These are phyloP conservation scores for Vitis hybrid DNA, from an alignment of 177 flowering plant species.

Conservation along the genomic window DNA sequence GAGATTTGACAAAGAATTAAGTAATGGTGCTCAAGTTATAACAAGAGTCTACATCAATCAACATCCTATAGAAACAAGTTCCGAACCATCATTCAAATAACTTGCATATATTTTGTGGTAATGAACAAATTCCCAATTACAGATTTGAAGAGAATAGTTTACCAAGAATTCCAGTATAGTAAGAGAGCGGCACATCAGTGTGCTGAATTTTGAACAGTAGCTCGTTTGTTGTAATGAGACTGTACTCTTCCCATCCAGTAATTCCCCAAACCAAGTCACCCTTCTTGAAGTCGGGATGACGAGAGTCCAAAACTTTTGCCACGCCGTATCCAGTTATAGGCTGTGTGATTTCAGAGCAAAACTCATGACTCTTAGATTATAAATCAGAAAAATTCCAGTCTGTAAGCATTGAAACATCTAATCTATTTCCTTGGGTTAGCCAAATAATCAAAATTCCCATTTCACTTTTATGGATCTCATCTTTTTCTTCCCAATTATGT, in stretches of 20 bases:
- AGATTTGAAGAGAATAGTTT: not conserved
- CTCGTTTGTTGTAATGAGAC: conserved; percentile 17
- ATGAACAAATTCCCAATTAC: too few species aligned
- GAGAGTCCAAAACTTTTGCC: conserved; percentile 28
- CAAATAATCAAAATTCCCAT: too few species aligned
- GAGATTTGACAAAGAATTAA: not conserved
- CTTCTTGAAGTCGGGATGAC: conserved; percentile 20
- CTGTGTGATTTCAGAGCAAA: conserved; percentile 10
- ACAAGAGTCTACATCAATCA: too few species aligned
- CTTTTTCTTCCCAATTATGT: too few species aligned
- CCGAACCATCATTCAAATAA: too few species aligned
- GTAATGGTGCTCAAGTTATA: too few species aligned
- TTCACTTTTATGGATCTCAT: too few species aligned
- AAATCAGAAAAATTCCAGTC: not conserved
- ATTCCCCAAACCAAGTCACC: conserved; percentile 38
- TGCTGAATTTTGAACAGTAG: conserved; percentile 35
- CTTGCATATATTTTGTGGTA: too few species aligned
- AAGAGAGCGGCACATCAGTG: conserved; percentile 66
- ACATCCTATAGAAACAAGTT: too few species aligned
- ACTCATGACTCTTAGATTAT: too few species aligned
- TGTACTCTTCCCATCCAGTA: conserved; percentile 57
- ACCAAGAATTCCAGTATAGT: conserved; percentile 68
- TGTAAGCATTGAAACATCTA: too few species aligned
- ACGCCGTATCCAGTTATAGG: conserved; percentile 30
- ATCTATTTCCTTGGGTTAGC: too few species aligned